A percentile compares a stretch with the other conserved stretches of the same genome.
phyloP scores from a whole-genome alignment of 1,284 basidiomycete species.

The Ceratobasidium papillatum region DNA sequence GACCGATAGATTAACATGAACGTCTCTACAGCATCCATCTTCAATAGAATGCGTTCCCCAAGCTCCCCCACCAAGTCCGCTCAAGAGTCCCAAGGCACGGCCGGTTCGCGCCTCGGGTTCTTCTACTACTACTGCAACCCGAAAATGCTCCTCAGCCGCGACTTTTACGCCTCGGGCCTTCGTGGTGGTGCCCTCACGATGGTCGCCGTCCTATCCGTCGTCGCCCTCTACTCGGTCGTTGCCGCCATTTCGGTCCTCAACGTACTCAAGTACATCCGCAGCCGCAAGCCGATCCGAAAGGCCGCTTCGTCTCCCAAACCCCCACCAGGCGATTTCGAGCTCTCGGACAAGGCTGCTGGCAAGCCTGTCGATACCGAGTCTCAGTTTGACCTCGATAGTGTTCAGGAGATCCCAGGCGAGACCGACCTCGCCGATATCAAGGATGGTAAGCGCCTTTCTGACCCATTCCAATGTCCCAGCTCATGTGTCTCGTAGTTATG shows the following conservation, averaged over 20 bases:
- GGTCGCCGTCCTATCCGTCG: slow-evolving; percentile 2
- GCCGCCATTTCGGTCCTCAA: slow-evolving; percentile 9
- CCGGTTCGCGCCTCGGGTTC: slow-evolving; percentile 25
- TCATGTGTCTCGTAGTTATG: slow-evolving; percentile 3
- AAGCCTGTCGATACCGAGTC: slow-evolving; percentile 1
- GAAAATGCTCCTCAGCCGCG: slow-evolving; percentile 20
- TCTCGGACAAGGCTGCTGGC: neutral
- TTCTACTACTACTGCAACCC: slow-evolving; percentile 11
- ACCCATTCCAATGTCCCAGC: neutral
- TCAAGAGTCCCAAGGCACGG: neutral
- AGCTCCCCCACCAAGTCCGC: neutral
- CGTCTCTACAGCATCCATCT: neutral
- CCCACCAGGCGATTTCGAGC: slow-evolving; percentile 15
- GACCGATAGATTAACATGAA: slow-evolving; percentile 18
- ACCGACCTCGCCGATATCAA: slow-evolving; percentile 13
- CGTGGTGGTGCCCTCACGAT: slow-evolving; percentile 1
- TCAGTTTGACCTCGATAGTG: slow-evolving; percentile 11
- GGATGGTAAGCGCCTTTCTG: neutral
- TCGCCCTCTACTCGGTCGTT: slow-evolving; percentile 30
- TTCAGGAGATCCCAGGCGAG: slow-evolving; percentile 31
- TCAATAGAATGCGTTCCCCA: slow-evolving; percentile 1
- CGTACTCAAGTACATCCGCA: neutral
- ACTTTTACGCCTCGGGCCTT: slow-evolving; percentile 8
- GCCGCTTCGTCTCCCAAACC: neutral
- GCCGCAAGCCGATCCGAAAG: slow-evolving; percentile 4